These are phyloP conservation scores for Albizia julibrissin DNA, from an alignment of 306 rosid species.

Conservation along the genomic window DNA sequence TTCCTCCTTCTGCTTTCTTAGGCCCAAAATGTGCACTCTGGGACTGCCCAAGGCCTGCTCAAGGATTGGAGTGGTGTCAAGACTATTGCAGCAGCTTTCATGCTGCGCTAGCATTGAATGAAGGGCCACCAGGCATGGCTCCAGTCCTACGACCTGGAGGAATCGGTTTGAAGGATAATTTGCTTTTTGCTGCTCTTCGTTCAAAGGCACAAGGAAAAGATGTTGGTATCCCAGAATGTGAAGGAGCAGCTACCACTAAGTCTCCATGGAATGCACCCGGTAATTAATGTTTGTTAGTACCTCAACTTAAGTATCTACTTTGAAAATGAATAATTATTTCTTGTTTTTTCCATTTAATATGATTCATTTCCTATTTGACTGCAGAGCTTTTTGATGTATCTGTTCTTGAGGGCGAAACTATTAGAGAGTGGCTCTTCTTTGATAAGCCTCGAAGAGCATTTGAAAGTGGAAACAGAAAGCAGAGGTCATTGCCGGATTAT, in stretches of 20 bases:
- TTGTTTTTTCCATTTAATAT: neutral
- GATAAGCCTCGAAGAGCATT: conserved; percentile 91
- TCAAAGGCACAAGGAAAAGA: conserved; percentile 78
- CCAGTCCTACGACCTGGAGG: conserved; percentile 89
- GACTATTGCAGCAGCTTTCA: conserved; percentile 87
- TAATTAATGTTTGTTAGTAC: conserved; percentile 29
- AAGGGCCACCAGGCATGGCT: conserved; percentile 89
- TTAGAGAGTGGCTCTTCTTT: conserved; percentile 90
- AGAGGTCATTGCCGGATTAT: conserved; percentile 86
- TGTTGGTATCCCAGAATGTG: conserved; percentile 92
- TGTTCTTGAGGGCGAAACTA: conserved; percentile 73
- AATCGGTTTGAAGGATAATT: conserved; percentile 75
- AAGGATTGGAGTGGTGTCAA: conserved; percentile 70
- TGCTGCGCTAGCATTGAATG: conserved; percentile 69
- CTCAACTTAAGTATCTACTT: neutral
- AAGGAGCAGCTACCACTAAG: conserved; percentile 90
- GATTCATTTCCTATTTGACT: conserved; percentile 19
- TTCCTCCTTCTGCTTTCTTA: conserved; percentile 86
- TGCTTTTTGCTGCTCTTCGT: conserved; percentile 77
- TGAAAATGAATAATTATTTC: neutral
- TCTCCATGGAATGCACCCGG: conserved; percentile 88
- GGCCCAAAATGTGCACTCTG: conserved; percentile 90
- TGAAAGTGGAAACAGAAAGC: conserved; percentile 90
- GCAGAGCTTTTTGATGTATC: conserved; percentile 81
- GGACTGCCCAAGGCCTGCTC: conserved; percentile 93